Evolutionary conservation across 192 early-diverging fungal genomes (phyloP), one percentile per base, ranked within the genome.

Genomic region (Umbelopsis sp.): DNA sequence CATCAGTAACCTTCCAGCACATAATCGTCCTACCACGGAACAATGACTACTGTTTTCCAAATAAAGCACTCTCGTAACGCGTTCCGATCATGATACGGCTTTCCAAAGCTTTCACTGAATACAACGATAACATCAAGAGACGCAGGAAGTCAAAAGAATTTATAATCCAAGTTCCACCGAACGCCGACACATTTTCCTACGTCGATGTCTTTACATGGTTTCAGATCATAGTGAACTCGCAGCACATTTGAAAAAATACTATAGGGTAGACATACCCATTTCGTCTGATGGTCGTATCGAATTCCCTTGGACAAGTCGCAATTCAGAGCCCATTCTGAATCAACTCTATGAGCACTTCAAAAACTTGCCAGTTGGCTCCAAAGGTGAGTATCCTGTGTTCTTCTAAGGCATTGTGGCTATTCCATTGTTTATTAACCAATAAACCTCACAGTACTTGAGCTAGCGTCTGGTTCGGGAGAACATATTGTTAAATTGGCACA

Each of bases 241-340:
- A n/a, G 29, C 56, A 17, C 56, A 62, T 32, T 26, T 62, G 56
- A 62, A 62, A 31, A 31, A 62, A 31, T 62, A 62, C 31, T 62
- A 62, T 5, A 26, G 56, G 17, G 56, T 62, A 2, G 56, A 62
- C 31, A 26, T 62, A 0, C 31, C 24, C 10, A 26, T 62, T 34
- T 26, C 56, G 4, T 20, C 31, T 12, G 56, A 62, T 26, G 56
- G 56, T 34, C 56, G 56, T 1, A 36, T 62, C 34, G 56, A 62
- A 20, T 62, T 62, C 20, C 29, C 56, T 14, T 62, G 56, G 56
- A 62, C 56, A 2, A 2, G 12, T 17, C 31, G 56, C 16, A 62
- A 62, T 62, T 62, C 56, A 62, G 31, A 62, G 7, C 29, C 5
- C 29, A 62, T 62, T 62, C 20, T 62, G 31, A 34, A 62, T 11